Evolutionary conservation across 2,329 filamentous ascomycete species (phyloP), one percentile per base, ranked within the genome.

Genomic region (Phoma herbarum): DNA sequence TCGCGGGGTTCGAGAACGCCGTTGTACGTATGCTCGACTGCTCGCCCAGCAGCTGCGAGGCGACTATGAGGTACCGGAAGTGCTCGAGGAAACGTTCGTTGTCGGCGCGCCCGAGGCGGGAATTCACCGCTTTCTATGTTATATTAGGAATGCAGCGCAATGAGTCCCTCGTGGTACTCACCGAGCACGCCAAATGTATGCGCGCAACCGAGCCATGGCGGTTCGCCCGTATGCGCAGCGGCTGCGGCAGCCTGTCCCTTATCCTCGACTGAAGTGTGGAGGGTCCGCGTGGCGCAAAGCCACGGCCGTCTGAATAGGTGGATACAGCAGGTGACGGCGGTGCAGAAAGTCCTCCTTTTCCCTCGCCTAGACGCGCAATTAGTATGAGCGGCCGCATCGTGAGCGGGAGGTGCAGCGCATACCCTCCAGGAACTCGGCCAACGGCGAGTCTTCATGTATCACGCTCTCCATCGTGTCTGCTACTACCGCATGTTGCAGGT

Each of bases 361-460:
- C 76, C 57, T 75, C 66, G 59, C 74, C 76, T 78, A 61, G 54
- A 33, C 57, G 47, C 23, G 59, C 55, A 20, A 66, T 77, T 54
- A 77, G 65, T 55, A 35, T 42, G 39, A 57, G 52, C 8, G 26
- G 50, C 25, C 56, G 22, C 56, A 54, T 58, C 0, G 14, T 20
- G 20, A 31, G 41, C 18, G 25, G 6, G 23, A 4, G 8, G 37
- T n/a, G 29, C 28, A 11, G 49, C 49, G 50, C 56, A 16, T 79
- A 95, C 93, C 93, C 87, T 93, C 89, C 69, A 97, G 87, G 81
- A 95, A 95, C 73, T 91, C 88, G 75, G 92, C 93, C 79, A 97
- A 84, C 70, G 93, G 93, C 76, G 91, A 91, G 80, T 93, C 88
- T 80, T 95, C 87, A 80, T 90, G 91, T 69, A 97, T 87, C 71